A percentile compares a stretch with the other conserved stretches of the same genome.
Evolutionary conservation across 2,329 filamentous ascomycete genomes (phyloP).

Genomic region (Alternaria gaisen): DNA sequence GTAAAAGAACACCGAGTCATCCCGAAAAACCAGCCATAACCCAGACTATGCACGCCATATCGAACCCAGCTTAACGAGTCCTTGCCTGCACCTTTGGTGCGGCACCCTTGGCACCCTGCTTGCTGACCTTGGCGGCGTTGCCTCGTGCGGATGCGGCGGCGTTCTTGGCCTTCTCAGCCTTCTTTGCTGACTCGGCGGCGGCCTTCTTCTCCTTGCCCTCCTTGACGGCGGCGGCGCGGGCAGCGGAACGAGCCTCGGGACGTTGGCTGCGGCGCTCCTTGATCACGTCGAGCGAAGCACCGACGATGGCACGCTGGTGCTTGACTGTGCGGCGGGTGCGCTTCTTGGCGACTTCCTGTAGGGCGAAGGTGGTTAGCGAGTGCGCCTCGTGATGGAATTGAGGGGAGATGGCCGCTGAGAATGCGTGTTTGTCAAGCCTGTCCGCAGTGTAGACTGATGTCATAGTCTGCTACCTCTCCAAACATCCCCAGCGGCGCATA

Average conservation of each 20-base stretch:
- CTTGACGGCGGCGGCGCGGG: slow-evolving; percentile 89
- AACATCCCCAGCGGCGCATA: slow-evolving; percentile 6
- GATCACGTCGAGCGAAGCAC: slow-evolving; percentile 99
- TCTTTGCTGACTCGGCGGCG: slow-evolving; percentile 88
- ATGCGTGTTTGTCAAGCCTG: slow-evolving; percentile 4
- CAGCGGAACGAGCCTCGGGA: slow-evolving; percentile 93
- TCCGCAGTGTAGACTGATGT: slow-evolving; percentile 27
- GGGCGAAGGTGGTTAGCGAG: slow-evolving; percentile 31
- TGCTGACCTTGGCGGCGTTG: slow-evolving; percentile 84
- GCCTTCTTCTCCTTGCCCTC: slow-evolving; percentile 99
- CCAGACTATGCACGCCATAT: slow-evolving; percentile 34
- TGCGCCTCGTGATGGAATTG: not conserved
- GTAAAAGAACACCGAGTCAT: slow-evolving; percentile 43
- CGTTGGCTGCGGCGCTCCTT: slow-evolving; percentile 97
- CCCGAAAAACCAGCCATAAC: slow-evolving; percentile 40
- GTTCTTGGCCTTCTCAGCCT: slow-evolving; percentile 98
- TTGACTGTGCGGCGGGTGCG: slow-evolving; percentile 97
- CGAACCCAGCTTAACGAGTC: slow-evolving; percentile 72
- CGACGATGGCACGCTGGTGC: slow-evolving; percentile 98
- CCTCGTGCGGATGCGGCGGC: slow-evolving; percentile 79
- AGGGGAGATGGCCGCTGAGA: not conserved
- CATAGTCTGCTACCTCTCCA: slow-evolving; percentile 26
- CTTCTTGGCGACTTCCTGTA: slow-evolving; percentile 99
- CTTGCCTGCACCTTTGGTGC: slow-evolving; percentile 84
- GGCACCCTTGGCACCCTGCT: slow-evolving; percentile 96